Percentiles rank a stretch among this genome's conserved stretches.
These are phyloP conservation scores for Candida golubevii DNA, from an alignment of 805 yeast genomes.

Conservation along the genomic window DNA sequence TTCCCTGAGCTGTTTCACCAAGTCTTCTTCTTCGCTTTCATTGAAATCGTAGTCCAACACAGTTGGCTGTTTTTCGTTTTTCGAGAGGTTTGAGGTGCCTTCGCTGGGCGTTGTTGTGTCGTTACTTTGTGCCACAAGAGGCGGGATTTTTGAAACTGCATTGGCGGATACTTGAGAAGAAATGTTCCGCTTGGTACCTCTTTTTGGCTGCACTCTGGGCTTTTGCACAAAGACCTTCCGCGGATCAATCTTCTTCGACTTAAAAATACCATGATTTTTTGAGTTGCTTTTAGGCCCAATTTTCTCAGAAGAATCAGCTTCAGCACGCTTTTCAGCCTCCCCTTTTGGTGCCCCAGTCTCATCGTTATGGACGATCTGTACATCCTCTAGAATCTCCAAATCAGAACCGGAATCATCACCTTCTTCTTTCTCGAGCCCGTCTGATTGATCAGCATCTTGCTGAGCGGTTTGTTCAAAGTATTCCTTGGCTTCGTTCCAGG, in stretches of 20 bases:
- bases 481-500: slow-evolving; percentile 48
- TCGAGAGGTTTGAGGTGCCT: neutral
- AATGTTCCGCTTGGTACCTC: neutral
- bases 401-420: slow-evolving; percentile 8
- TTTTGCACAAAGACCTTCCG: slow-evolving; percentile 1
- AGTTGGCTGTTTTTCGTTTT: neutral
- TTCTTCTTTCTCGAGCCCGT: slow-evolving; percentile 5
- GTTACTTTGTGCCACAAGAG: neutral
- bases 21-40: slow-evolving; percentile 71
- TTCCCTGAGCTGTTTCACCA: slow-evolving; percentile 55
- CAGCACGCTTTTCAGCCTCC: neutral
- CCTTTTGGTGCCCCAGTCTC: neutral
- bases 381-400: slow-evolving; percentile 7
- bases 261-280: neutral
- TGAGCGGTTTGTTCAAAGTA: slow-evolving; percentile 7
- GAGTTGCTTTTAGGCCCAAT: neutral
- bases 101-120: neutral
- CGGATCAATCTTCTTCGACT: neutral
- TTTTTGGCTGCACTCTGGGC: neutral
- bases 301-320: neutral
- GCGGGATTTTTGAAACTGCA: neutral
- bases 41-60: slow-evolving; percentile 61
- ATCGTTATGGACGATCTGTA: neutral
- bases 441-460: slow-evolving; percentile 11
- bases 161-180: neutral